These are phyloP conservation scores for Puccinia horiana DNA, from an alignment of 1,284 basidiomycete genomes.

Conservation along the genomic window DNA sequence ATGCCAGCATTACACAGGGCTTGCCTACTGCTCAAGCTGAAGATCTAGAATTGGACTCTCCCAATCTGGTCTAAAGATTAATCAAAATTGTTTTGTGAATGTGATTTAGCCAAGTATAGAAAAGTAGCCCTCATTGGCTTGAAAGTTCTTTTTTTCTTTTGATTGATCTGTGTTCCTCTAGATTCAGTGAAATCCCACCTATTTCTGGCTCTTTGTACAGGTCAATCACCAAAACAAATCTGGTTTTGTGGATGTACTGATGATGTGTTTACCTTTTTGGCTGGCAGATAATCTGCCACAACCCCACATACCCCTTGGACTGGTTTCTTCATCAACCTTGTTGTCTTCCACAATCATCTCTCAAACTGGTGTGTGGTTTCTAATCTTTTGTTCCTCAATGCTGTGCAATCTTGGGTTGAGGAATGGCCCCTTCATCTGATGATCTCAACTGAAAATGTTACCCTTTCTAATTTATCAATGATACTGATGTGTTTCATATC, in stretches of 20 bases:
- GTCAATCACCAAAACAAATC: background rate
- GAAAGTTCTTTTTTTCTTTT: background rate
- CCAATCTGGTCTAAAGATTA: background rate
- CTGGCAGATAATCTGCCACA: background rate
- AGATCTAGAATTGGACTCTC: background rate
- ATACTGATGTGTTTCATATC: background rate
- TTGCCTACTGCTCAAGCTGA: background rate
- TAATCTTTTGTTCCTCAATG: background rate
- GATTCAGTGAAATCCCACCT: background rate
- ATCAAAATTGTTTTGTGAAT: background rate
- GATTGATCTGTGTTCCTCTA: too few species aligned
- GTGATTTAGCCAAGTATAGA: background rate
- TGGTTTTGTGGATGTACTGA: background rate
- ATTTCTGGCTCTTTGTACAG: background rate
- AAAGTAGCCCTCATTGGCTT: background rate
- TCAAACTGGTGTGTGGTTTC: background rate
- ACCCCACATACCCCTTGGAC: background rate
- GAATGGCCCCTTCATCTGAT: background rate
- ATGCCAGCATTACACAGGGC: background rate
- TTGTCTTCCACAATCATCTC: constrained; percentile 1
- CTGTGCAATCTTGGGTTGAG: background rate
- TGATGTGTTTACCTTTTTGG: background rate
- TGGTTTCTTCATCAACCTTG: background rate
- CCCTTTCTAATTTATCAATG: background rate
- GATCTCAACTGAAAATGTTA: background rate